Evolutionary conservation across 179 eudicot species (phyloP).

Genomic region (Silene coronaria): DNA sequence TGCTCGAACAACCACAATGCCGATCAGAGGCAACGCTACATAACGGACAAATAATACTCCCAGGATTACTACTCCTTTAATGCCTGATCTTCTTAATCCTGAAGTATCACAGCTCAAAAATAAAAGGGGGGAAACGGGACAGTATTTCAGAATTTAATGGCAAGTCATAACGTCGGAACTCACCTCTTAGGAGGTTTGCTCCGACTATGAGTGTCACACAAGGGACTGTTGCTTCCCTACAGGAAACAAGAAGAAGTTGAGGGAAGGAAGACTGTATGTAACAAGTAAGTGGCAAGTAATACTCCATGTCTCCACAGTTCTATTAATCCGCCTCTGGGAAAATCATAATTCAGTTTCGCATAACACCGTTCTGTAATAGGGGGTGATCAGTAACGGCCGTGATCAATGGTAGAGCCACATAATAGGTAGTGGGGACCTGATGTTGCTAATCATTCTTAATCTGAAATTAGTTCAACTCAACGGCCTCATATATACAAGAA

Average conservation of each 20-base stretch:
- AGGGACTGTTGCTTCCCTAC: conserved; percentile 39
- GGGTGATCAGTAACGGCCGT: too few species aligned
- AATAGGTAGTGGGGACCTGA: too few species aligned
- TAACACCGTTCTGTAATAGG: too few species aligned
- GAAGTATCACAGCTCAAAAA: neutral
- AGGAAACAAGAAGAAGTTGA: neutral
- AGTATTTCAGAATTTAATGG: neutral
- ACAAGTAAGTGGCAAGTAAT: too few species aligned
- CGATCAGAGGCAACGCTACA: conserved; percentile 29
- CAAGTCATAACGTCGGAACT: neutral
- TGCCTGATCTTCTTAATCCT: conserved; percentile 28
- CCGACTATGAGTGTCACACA: conserved; percentile 37
- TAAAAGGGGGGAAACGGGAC: neutral
- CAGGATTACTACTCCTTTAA: conserved; percentile 21
- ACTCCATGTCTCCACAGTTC: too few species aligned
- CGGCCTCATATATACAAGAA: too few species aligned
- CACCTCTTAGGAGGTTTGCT: conserved; percentile 43
- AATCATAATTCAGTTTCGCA: too few species aligned
- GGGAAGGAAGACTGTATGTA: too few species aligned
- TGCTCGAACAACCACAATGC: conserved; percentile 29
- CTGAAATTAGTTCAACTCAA: too few species aligned
- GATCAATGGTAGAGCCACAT: too few species aligned
- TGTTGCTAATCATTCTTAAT: too few species aligned
- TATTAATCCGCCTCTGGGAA: too few species aligned
- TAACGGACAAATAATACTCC: conserved; percentile 36